Base-by-base conservation (phyloP, 768 basidiomycete species). In the Zangia roseola region DNA sequence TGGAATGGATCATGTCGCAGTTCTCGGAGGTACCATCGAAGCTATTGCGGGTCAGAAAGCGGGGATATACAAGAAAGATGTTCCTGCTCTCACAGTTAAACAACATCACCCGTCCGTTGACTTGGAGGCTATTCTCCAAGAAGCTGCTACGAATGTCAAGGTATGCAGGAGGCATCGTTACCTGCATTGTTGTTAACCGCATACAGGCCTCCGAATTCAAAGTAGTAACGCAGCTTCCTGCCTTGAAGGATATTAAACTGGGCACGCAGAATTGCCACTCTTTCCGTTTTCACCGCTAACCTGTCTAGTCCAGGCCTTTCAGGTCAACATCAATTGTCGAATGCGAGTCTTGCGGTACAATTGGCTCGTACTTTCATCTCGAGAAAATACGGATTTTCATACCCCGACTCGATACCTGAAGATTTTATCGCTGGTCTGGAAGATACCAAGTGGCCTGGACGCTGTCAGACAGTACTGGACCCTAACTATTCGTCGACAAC, bases 21-120 rank as follows among this genome's bases (percentile, higher is more conserved):
- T 97, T 21, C 76, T 99, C 2, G 97, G 97, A 0, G 86, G 86
- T 59, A 97, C 94, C 0, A 69, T 98, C 5, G 69, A 74, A 28
- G 91, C 97, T 61, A 98, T 99, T 55, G 91, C 94, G 1, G 82
- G 82, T 79, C 95, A 98, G 62, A 99, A 99, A 67, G 91, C 86
- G 24, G 97, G 97, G 2, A 98, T 99, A 44, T 98, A 87, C 71
- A 99, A 99, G 79, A 88, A 82, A 72, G 85, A 80, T 16, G 90
- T 90, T 2, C 91, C 92, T 1, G 97, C 97, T 8, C 71, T 94
- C 43, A 86, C 88, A 2, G 88, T 97, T 4, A 66, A 78, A 33
- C 97, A 97, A 64, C 84, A 83, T 6, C 63, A 65, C 16, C 94
- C 95, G 62, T 87, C 86, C 10, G 63, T 60, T 12, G 84, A 87